Conservation (phyloP, 2,329 filamentous ascomycete genomes). For the Fusarium concolor region DNA sequence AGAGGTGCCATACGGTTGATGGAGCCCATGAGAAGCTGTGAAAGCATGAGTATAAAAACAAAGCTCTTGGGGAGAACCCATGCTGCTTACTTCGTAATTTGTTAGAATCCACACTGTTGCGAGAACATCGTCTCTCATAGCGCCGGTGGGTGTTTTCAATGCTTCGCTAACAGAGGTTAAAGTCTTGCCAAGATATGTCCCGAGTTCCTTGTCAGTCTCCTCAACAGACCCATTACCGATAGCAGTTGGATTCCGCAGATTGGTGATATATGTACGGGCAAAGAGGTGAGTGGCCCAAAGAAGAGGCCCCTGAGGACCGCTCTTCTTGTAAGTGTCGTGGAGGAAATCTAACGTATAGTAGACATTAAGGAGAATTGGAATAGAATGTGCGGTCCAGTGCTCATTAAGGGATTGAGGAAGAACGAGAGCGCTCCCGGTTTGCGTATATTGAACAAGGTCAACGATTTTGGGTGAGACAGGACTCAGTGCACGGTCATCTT, state of each 20-base stretch:
- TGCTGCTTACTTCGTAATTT: conserved; percentile 53
- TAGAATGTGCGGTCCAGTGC: conserved; percentile 55
- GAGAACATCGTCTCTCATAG: conserved; percentile 52
- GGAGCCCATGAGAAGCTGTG: conserved; percentile 54
- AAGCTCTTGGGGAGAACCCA: background rate
- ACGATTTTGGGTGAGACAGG: conserved; percentile 11
- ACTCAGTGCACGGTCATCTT: conserved; percentile 16
- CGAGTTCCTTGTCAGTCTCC: conserved; percentile 50
- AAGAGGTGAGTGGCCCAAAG: conserved; percentile 56
- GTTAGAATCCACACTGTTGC: conserved; percentile 56
- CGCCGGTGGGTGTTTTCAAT: conserved; percentile 46
- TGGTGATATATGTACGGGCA: conserved; percentile 55
- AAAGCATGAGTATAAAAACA: conserved; percentile 14
- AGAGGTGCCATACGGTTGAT: conserved; percentile 41
- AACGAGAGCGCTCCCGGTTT: conserved; percentile 10
- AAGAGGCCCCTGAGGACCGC: conserved; percentile 50
- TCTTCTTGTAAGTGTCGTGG: conserved; percentile 44
- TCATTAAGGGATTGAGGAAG: conserved; percentile 46
- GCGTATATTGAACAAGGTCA: conserved; percentile 22
- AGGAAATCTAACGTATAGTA: conserved; percentile 54
- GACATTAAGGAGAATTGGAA: conserved; percentile 55
- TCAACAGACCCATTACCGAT: conserved; percentile 41
- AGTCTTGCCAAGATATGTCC: conserved; percentile 52
- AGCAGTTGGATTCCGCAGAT: conserved; percentile 50
- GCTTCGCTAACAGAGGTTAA: conserved; percentile 55